Evolutionary conservation across 2,329 filamentous ascomycete genomes (phyloP), one percentile per base, ranked within the genome.

Genomic region (Microascus cirrosus): DNA sequence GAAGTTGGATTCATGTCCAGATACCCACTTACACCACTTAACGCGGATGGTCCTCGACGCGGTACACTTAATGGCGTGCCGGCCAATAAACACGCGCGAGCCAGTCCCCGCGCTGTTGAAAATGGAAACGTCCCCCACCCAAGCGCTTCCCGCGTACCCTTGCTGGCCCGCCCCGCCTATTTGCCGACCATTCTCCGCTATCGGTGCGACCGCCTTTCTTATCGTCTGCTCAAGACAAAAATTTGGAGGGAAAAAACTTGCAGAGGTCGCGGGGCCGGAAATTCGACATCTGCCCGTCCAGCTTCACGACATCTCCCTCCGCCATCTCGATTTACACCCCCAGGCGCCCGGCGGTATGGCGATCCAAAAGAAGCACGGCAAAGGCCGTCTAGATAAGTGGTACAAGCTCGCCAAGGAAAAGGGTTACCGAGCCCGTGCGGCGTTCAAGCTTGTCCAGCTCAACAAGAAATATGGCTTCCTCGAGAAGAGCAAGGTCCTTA

Each of bases 381-480:
- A 97, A 78, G 93, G 93, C 73, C 92, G 93, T 83, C 81, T 96
- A 68, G 94, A 99, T 75, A 96, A 97, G 75, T 97, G 92, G 90
- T 99, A 97, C 76, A 93, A 92, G 71, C 85, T 97, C 67, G 94
- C 94, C 61, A 99, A 99, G 74, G 94, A 99, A 72, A 97, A 96
- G 74, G 94, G 94, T 62, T 99, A 96, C 70, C 82, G 94, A 67
- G 93, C 94, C 61, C 84, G 94, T 81, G 92, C 94, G 65, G 92
- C 94, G 59, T 97, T 97, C 82, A 99, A 99, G 77, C 77, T 99
- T 65, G 93, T 99, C 65, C 93, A 99, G 72, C 78, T 99, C 66
- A 99, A 99, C 77, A 96, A 97, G 76, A 97, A 96, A 71, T 99
- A 95, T 87, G 89, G 90, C 64, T 99, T 99, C 73, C 78, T 99